phyloP scores from a whole-genome alignment of 305 asterid species.

The Solanum hybrid region DNA sequence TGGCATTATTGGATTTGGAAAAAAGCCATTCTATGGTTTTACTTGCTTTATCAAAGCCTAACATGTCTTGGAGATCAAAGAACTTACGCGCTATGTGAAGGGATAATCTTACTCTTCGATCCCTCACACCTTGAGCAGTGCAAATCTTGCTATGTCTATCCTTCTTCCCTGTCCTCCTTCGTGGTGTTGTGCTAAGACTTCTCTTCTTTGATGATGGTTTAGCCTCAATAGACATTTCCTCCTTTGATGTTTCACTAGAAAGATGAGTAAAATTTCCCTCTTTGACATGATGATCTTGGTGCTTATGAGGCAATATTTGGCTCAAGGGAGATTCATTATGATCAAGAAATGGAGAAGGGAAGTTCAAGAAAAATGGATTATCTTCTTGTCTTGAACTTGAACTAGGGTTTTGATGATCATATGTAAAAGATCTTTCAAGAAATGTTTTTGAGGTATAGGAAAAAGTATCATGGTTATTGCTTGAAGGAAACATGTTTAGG shows the following conservation, averaged over 20 bases:
- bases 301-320: constrained; percentile 22
- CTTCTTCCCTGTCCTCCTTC: constrained; percentile 40
- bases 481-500: constrained; percentile 30
- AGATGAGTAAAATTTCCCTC: not conserved
- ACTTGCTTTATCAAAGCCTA: constrained; percentile 62
- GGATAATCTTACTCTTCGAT: constrained; percentile 51
- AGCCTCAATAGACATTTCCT: not conserved
- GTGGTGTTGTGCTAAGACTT: constrained; percentile 13
- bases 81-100: constrained; percentile 54
- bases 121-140: constrained; percentile 67
- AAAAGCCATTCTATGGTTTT: constrained; percentile 68
- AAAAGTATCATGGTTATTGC: constrained; percentile 21
- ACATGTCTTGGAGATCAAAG: constrained; percentile 57
- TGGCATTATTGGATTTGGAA: constrained; percentile 36
- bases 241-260: not conserved
- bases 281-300: not conserved
- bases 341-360: constrained; percentile 38
- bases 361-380: constrained; percentile 24
- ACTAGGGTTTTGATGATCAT: constrained; percentile 26
- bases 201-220: constrained; percentile 8
- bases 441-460: constrained; percentile 10
- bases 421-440: constrained; percentile 6
- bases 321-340: constrained; percentile 24
- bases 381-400: constrained; percentile 9
- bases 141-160: constrained; percentile 65